Evolutionary conservation across 2,329 filamentous ascomycete genomes (phyloP).

Genomic region (Pseudopyricularia cyperi): DNA sequence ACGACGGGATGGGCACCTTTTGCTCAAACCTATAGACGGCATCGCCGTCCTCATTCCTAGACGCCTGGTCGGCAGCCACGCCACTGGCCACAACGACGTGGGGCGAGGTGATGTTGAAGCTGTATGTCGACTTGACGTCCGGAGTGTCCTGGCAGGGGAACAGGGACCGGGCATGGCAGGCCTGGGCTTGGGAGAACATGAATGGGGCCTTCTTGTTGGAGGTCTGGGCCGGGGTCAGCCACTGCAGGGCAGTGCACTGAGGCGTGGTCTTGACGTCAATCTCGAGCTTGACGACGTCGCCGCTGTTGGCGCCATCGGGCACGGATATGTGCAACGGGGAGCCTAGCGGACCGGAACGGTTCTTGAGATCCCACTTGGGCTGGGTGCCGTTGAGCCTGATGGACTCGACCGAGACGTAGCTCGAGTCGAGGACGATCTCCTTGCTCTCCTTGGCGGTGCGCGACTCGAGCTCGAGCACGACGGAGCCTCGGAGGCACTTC

Average conservation of each 20-base stretch:
- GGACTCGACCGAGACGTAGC: conserved; percentile 58
- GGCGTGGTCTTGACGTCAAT: conserved; percentile 72
- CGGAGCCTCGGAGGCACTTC: conserved; percentile 64
- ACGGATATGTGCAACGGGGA: conserved; percentile 55
- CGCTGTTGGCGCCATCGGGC: conserved; percentile 39
- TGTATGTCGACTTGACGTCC: conserved; percentile 90
- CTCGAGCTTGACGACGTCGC: conserved; percentile 38
- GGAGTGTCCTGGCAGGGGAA: conserved; percentile 97
- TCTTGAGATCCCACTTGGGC: conserved; percentile 55
- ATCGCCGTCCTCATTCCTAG: conserved; percentile 37
- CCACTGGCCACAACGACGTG: conserved; percentile 89
- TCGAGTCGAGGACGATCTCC: conserved; percentile 82
- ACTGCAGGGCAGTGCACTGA: conserved; percentile 85
- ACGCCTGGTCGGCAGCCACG: conserved; percentile 30
- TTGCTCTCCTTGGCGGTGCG: conserved; percentile 59
- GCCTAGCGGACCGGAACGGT: conserved; percentile 61
- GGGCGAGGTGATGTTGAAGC: conserved; percentile 75
- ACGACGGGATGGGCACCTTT: conserved; percentile 82
- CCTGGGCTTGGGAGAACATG: conserved; percentile 97
- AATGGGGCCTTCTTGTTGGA: conserved; percentile 93
- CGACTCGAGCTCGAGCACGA: conserved; percentile 64
- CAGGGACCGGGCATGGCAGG: conserved; percentile 84
- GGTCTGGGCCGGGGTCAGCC: conserved; percentile 87
- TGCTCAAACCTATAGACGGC: conserved; percentile 79
- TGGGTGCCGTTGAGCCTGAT: conserved; percentile 57